A percentile compares a stretch with the other conserved stretches of the same genome.
These are phyloP conservation scores for Amanita jacksonii DNA, from an alignment of 768 basidiomycete species.

Conservation along the genomic window DNA sequence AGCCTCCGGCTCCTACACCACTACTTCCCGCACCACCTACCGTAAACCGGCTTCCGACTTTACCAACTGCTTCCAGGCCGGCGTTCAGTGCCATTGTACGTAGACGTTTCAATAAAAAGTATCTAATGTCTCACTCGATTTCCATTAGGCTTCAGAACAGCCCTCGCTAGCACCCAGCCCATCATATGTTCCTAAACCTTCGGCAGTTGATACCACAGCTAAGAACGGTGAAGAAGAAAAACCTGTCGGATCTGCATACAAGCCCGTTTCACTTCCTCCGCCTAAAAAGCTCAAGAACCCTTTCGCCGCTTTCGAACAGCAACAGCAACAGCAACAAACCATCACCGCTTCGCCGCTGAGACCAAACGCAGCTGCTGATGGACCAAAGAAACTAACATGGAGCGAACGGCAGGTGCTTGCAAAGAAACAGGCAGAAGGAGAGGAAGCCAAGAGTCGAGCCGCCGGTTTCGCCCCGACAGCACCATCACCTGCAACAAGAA, in stretches of 20 bases:
- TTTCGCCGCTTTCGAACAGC: slow-evolving; percentile 49
- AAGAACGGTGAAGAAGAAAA: slow-evolving; percentile 75
- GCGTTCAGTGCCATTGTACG: slow-evolving; percentile 23
- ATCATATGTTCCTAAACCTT: neutral
- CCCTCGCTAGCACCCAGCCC: neutral
- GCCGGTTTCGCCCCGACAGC: slow-evolving; percentile 37
- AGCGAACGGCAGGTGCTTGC: slow-evolving; percentile 86
- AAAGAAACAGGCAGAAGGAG: slow-evolving; percentile 79
- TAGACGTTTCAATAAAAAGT: neutral
- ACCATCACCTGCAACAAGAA: slow-evolving; percentile 23
- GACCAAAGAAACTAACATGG: slow-evolving; percentile 83
- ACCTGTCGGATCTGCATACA: slow-evolving; percentile 84
- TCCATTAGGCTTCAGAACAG: neutral
- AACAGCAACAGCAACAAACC: slow-evolving; percentile 35
- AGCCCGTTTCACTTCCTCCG: slow-evolving; percentile 73
- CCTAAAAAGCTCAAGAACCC: slow-evolving; percentile 87
- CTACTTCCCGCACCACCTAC: slow-evolving; percentile 35
- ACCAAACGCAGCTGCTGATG: slow-evolving; percentile 20
- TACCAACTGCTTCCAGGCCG: slow-evolving; percentile 34
- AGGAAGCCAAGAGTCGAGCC: slow-evolving; percentile 52
- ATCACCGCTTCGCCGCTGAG: slow-evolving; percentile 18
- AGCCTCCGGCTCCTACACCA: slow-evolving; percentile 27
- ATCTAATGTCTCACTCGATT: neutral
- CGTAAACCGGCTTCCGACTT: slow-evolving; percentile 36
- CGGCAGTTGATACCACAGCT: slow-evolving; percentile 21